Evolutionary conservation across 2,329 filamentous ascomycete species (phyloP).

Genomic region (Neurospora crassa): DNA sequence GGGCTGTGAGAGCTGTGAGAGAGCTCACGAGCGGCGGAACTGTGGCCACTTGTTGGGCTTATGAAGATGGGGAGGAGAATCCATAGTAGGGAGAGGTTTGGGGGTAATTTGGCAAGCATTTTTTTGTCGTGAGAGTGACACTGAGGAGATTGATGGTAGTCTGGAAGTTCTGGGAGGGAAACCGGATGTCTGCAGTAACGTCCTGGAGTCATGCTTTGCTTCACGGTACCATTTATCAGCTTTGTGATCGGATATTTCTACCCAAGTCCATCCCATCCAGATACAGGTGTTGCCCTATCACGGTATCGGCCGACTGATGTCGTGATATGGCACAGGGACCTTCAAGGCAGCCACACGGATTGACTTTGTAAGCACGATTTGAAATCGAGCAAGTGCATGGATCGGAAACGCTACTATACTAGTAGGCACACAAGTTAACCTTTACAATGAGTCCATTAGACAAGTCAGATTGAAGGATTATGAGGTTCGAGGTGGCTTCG

Average conservation of each 20-base stretch:
- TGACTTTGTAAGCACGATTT: neutral
- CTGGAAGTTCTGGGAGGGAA: neutral
- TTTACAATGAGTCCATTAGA: neutral
- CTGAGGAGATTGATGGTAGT: neutral
- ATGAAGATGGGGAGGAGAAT: neutral
- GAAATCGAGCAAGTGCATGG: neutral
- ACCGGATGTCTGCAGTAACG: neutral
- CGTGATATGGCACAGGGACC: neutral
- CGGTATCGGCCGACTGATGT: neutral
- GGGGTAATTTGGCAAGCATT: neutral
- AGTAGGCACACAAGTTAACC: neutral
- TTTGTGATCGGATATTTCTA: neutral
- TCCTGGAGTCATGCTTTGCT: no score
- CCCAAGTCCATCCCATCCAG: neutral
- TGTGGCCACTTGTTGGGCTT: neutral
- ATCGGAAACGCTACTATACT: neutral
- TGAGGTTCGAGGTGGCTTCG: neutral
- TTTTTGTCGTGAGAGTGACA: neutral
- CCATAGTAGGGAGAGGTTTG: neutral
- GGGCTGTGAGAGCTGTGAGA: neutral
- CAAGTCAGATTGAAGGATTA: neutral
- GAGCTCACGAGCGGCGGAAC: neutral
- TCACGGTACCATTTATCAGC: neutral
- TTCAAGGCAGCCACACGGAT: neutral
- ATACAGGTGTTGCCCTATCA: neutral